Evolutionary conservation across 306 rosid species (phyloP), one percentile per base, ranked within the genome.

Genomic region (Prunus dulcis): DNA sequence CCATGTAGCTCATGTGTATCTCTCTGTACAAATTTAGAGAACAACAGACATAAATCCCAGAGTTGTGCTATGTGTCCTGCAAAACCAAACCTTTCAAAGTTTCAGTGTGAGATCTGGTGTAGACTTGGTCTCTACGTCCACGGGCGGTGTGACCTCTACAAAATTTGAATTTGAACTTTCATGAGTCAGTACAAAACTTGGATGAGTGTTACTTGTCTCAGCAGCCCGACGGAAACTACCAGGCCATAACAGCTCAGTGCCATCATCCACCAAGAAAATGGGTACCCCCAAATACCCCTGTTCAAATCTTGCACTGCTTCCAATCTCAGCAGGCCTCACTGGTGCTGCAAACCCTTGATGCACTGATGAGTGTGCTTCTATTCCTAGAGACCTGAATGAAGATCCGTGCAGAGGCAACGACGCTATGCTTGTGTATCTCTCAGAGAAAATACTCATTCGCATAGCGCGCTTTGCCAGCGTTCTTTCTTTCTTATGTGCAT

Each of bases 401-500:
- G 97, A 85, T 47, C 97, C 97, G 45, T 88, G 90, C 20, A 91
- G 85, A 77, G 96, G 97, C 52, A 93, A 82, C 76, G 97, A 93
- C 10, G 93, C 92, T 75, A 89, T 75, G 58, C 83, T 86, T 0
- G 93, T 86, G 77, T 88, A 88, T 73, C 86, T 88, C 50, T 93
- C 96, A 12, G 96, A 84, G 77, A 85, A 87, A 19, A 91, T 73
- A 2, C 96, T 96, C 91, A 91, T 93, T 67, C 98, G 79, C 90
- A 88, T 80, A 3, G 97, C 98, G 50, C 96, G 85, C 67, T 93
- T 93, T 3, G 98, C 98, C 7, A 93, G 61, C 55, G 91, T 89
- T 66, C 98, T 84, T 67, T 93, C 98, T 34, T 92, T 86, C 82
- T 93, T 93, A 75, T 93, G 98, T 11, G 97, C 98, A 58, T 93